Evolutionary conservation across 2,329 filamentous ascomycete species (phyloP).

Genomic region (Phialophora tarda): DNA sequence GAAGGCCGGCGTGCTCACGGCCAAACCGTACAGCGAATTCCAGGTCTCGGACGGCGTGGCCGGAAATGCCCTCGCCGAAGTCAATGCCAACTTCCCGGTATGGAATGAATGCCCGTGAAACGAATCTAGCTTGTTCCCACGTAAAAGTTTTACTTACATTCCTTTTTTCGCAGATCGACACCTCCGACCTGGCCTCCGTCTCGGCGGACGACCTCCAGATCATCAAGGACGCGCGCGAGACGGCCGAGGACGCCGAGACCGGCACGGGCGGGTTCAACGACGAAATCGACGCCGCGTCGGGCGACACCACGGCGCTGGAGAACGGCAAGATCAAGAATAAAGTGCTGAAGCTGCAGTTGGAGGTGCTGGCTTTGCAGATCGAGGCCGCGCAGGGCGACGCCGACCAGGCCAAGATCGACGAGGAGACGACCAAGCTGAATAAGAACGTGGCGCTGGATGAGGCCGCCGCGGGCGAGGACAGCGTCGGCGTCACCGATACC

Average conservation of each 20-base stretch:
- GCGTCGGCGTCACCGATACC: slow-evolving; percentile 32
- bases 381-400: slow-evolving; percentile 57
- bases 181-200: slow-evolving; percentile 53
- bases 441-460: slow-evolving; percentile 56
- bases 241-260: slow-evolving; percentile 61
- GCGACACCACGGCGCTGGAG: slow-evolving; percentile 54
- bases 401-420: slow-evolving; percentile 52
- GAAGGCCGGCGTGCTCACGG: slow-evolving; percentile 27
- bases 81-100: slow-evolving; percentile 61
- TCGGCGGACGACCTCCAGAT: slow-evolving; percentile 57
- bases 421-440: slow-evolving; percentile 59
- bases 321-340: slow-evolving; percentile 67
- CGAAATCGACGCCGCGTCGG: slow-evolving; percentile 54
- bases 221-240: slow-evolving; percentile 56
- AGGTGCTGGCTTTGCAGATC: slow-evolving; percentile 59
- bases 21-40: slow-evolving; percentile 28
- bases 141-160: background rate
- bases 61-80: slow-evolving; percentile 61
- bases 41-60: slow-evolving; percentile 51
- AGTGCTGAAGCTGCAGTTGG: slow-evolving; percentile 63
- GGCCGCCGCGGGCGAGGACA: slow-evolving; percentile 45
- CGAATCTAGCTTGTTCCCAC: too few relatives aligned
- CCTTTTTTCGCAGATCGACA: slow-evolving; percentile 20
- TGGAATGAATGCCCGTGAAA: slow-evolving; percentile 26
- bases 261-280: slow-evolving; percentile 57